These are phyloP conservation scores for Triticum dicoccoides DNA, from an alignment of 176 grass and related monocot genomes.

Conservation along the genomic window DNA sequence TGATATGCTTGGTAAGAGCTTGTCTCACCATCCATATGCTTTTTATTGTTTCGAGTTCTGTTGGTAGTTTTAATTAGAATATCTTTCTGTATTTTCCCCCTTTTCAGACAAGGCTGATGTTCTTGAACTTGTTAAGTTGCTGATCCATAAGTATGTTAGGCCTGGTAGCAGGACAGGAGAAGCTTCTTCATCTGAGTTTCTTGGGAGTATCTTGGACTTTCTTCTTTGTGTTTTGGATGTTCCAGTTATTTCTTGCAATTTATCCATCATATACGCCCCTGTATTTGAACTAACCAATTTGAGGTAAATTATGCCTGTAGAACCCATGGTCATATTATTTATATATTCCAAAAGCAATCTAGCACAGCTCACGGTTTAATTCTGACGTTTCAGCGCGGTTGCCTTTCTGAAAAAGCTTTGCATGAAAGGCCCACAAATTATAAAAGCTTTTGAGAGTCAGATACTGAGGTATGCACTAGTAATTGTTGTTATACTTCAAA, in stretches of 20 bases:
- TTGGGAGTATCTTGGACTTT: conserved; percentile 63
- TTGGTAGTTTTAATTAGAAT: conserved; percentile 25
- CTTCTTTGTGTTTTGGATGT: conserved; percentile 80
- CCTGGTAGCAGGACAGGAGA: conserved; percentile 37
- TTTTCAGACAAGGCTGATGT: conserved; percentile 58
- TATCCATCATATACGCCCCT: conserved; percentile 57
- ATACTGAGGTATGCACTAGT: conserved; percentile 66
- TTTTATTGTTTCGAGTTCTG: conserved; percentile 8
- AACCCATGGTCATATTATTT: background rate
- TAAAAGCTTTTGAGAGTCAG: conserved; percentile 49
- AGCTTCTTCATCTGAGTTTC: conserved; percentile 41
- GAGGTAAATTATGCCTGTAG: conserved; percentile 42
- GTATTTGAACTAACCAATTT: conserved; percentile 60
- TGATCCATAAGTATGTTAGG: conserved; percentile 52
- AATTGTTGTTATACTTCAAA: conserved; percentile 1
- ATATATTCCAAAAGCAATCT: background rate
- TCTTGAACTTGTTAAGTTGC: conserved; percentile 52
- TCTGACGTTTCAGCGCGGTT: conserved; percentile 35
- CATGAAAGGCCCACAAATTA: conserved; percentile 47
- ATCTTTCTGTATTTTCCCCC: background rate
- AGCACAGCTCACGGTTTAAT: conserved; percentile 2
- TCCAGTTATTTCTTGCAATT: conserved; percentile 51
- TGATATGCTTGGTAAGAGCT: conserved; percentile 54
- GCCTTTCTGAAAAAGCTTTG: conserved; percentile 64
- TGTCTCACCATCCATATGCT: background rate